Conservation (phyloP, 495 filamentous ascomycete genomes). For the Melanomma pulvis-pyrius region DNA sequence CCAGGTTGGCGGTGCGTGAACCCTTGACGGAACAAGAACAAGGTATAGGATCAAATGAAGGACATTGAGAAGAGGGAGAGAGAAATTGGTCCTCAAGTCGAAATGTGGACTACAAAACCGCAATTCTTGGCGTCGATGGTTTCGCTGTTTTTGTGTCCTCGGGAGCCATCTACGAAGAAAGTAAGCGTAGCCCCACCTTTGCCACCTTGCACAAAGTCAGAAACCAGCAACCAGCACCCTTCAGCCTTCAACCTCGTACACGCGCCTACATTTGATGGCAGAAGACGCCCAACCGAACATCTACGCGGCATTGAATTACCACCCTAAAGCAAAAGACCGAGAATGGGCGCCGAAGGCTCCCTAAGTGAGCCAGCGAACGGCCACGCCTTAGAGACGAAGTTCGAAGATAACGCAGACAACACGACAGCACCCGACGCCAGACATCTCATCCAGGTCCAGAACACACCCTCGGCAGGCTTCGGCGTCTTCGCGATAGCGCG, state of each 20-base stretch:
- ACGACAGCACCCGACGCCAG: not conserved
- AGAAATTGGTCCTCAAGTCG: not conserved
- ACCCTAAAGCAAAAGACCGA: not conserved
- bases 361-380: not conserved
- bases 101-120: not conserved
- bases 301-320: not conserved
- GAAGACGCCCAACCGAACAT: not conserved
- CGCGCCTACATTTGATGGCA: not conserved
- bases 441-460: conserved; percentile 26
- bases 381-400: too few relatives aligned
- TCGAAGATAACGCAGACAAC: too few relatives aligned
- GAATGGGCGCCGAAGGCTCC: not conserved
- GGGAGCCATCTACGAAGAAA: not conserved
- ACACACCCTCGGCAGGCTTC: conserved; percentile 13
- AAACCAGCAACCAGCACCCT: not conserved
- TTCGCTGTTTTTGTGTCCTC: not conserved
- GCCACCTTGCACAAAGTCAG: too few relatives aligned
- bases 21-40: not conserved
- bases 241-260: not conserved
- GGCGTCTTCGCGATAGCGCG: conserved; percentile 28
- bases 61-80: not conserved
- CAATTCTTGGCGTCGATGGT: not conserved
- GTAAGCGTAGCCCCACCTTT: not conserved
- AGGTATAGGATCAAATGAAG: not conserved
- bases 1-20: too few relatives aligned